phyloP scores from a whole-genome alignment of 2,329 filamentous ascomycete genomes.

The Fusarium mundagurra region DNA sequence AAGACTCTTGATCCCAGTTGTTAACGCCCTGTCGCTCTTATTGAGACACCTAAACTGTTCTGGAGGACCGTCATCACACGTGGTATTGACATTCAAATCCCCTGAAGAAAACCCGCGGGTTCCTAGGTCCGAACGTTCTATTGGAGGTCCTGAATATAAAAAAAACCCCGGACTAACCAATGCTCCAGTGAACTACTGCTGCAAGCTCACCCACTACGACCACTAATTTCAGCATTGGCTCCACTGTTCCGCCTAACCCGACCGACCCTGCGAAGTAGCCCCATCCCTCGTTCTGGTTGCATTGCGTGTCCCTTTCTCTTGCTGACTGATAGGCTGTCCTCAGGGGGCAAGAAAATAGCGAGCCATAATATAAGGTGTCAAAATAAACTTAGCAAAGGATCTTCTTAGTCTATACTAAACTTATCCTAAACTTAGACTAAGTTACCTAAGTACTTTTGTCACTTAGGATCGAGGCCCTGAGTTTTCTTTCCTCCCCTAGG shows the following conservation, averaged over 20 bases:
- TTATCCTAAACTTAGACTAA: too few relatives aligned
- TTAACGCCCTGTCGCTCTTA: neutral
- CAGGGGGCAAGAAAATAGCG: too few relatives aligned
- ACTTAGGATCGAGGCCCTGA: too few relatives aligned
- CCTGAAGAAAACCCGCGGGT: conserved; percentile 20
- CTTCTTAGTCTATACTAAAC: too few relatives aligned
- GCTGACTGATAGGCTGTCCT: conserved; percentile 20
- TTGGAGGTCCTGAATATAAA: conserved; percentile 22
- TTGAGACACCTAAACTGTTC: conserved; percentile 9
- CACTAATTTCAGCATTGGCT: conserved; percentile 31
- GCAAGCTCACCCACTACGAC: conserved; percentile 24
- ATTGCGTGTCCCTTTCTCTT: conserved; percentile 41
- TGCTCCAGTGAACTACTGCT: conserved; percentile 32
- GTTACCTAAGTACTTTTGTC: too few relatives aligned
- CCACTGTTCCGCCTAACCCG: conserved; percentile 22
- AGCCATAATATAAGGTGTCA: too few relatives aligned
- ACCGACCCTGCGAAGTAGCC: conserved; percentile 6
- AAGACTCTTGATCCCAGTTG: neutral
- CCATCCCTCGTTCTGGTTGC: conserved; percentile 33
- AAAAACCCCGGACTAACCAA: conserved; percentile 35
- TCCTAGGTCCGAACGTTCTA: conserved; percentile 1
- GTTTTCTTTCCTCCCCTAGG: too few relatives aligned
- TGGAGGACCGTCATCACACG: conserved; percentile 9
- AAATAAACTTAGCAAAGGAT: too few relatives aligned
- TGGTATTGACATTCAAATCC: neutral